phyloP scores from a whole-genome alignment of 345 rosid species.

The Rhizophora mangle region DNA sequence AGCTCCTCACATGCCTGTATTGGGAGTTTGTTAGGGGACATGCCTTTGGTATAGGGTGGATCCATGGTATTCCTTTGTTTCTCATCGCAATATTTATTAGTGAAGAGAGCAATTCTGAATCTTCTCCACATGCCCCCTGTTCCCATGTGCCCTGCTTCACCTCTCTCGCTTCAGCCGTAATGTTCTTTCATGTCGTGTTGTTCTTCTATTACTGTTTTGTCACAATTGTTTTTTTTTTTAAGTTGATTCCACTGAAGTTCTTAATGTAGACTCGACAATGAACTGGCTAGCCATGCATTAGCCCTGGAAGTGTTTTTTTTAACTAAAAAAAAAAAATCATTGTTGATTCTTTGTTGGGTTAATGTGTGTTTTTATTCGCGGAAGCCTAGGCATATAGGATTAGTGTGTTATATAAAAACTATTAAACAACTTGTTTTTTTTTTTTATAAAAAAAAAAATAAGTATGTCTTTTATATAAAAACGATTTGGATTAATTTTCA shows the following conservation, averaged over 20 bases:
- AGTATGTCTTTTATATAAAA: not conserved
- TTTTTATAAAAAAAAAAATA: not conserved
- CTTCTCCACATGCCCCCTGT: constrained; percentile 77
- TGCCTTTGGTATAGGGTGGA: constrained; percentile 43
- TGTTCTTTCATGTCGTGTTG: constrained; percentile 10
- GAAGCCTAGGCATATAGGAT: not conserved
- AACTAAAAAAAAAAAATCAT: too few species aligned
- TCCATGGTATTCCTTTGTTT: constrained; percentile 49
- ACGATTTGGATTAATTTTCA: too few species aligned
- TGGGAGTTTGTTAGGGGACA: constrained; percentile 33
- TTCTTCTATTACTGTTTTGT: not conserved
- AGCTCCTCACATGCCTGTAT: constrained; percentile 66
- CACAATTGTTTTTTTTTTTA: constrained; percentile 2
- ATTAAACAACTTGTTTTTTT: not conserved
- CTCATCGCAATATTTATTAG: constrained; percentile 30
- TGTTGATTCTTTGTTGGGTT: constrained; percentile 21
- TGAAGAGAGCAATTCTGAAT: constrained; percentile 44
- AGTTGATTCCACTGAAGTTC: not conserved
- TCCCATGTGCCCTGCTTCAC: constrained; percentile 71
- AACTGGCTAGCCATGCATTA: constrained; percentile 17
- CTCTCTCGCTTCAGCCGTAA: constrained; percentile 18
- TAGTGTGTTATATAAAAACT: not conserved
- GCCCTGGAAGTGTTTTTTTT: not conserved
- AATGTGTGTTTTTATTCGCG: constrained; percentile 7
- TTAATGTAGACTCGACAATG: not conserved